Percentiles rank a stretch among this genome's conserved stretches.
Evolutionary conservation across 2,329 filamentous ascomycete species (phyloP).

Genomic region (Lomentospora prolificans): DNA sequence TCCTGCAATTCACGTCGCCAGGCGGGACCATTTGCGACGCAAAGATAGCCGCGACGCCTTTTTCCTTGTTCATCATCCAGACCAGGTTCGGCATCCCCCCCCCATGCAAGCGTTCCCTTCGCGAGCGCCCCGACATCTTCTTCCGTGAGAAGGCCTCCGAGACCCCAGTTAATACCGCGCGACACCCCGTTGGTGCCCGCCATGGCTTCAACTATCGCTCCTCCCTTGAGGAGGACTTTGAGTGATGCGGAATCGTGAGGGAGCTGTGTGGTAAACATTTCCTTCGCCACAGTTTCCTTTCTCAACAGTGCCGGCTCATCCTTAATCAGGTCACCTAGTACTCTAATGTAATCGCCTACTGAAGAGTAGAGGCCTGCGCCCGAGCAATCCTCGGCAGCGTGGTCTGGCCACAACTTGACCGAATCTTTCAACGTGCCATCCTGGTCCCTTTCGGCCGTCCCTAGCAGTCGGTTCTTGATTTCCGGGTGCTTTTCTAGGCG

Average conservation of each 20-base stretch:
- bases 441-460: not conserved
- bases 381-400: not conserved
- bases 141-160: conserved; percentile 2
- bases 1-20: not conserved
- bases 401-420: not conserved
- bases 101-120: conserved; percentile 2
- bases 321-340: not conserved
- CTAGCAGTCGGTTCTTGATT: not conserved
- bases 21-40: not conserved
- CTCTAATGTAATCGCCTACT: not conserved
- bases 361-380: not conserved
- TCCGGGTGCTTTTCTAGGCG: not conserved
- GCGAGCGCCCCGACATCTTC: not conserved
- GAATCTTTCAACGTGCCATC: not conserved
- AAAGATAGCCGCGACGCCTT: conserved; percentile 14
- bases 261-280: conserved; percentile 2
- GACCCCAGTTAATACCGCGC: not conserved
- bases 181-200: not conserved
- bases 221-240: not conserved
- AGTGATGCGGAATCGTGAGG: not conserved
- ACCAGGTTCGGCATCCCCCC: conserved; percentile 4
- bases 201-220: not conserved
- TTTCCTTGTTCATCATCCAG: conserved; percentile 4
- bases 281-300: not conserved
- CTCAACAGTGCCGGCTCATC: not conserved